Evolutionary conservation across 345 rosid genomes (phyloP).

Genomic region (Arabidopsis thaliana): TAIR10.1 NC_003070.9:7997001-7997500

Average conservation of each 20-base stretch:
- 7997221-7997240: constrained; percentile 89
- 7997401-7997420: constrained; percentile 77
- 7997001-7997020: constrained; percentile 84
- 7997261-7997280: constrained; percentile 76
- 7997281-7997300: constrained; percentile 77
- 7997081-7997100: constrained; percentile 86
- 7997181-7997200: constrained; percentile 78
- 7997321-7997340: constrained; percentile 90
- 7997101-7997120: constrained; percentile 88
- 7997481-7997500: constrained; percentile 94
- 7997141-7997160: constrained; percentile 81
- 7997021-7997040: constrained; percentile 86
- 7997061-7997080: constrained; percentile 84
- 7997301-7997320: constrained; percentile 88
- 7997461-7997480: constrained; percentile 73
- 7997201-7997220: constrained; percentile 82
- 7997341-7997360: constrained; percentile 82
- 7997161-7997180: constrained; percentile 93
- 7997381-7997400: constrained; percentile 80
- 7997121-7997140: constrained; percentile 94
- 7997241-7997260: constrained; percentile 67
- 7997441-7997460: constrained; percentile 79
- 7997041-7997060: constrained; percentile 76
- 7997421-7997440: constrained; percentile 82
- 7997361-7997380: constrained; percentile 98